A percentile compares a stretch with the other conserved stretches of the same genome.
phyloP scores from a whole-genome alignment of 2,329 filamentous ascomycete species.

The Penicillium sp. region DNA sequence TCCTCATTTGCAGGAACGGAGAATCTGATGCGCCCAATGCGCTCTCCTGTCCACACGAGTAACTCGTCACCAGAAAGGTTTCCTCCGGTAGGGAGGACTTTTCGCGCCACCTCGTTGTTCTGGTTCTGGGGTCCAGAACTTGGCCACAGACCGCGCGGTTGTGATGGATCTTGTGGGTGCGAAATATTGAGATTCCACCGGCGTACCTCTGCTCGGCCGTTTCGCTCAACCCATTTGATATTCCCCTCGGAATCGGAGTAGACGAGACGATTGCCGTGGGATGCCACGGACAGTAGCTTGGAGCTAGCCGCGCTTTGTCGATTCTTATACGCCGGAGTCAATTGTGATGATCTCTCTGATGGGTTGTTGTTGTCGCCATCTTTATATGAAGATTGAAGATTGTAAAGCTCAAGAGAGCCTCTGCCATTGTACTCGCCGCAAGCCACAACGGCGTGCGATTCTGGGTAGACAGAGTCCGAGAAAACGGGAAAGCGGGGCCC shows the following conservation, averaged over 20 bases:
- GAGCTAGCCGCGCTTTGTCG: conserved; percentile 77
- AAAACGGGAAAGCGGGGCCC: conserved; percentile 51
- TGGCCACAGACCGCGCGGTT: conserved; percentile 56
- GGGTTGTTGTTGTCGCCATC: conserved; percentile 22
- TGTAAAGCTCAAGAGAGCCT: conserved; percentile 83
- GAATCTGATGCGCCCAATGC: conserved; percentile 70
- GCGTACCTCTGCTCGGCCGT: conserved; percentile 61
- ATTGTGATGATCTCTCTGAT: conserved; percentile 27
- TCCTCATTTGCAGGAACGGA: conserved; percentile 44
- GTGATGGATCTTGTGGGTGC: conserved; percentile 31
- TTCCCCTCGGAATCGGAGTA: conserved; percentile 81
- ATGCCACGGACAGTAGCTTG: conserved; percentile 76
- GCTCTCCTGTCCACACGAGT: conserved; percentile 84
- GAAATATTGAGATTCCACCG: conserved; percentile 58
- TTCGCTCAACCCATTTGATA: conserved; percentile 87
- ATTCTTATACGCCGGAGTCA: conserved; percentile 61
- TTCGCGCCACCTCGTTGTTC: conserved; percentile 70
- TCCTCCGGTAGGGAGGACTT: conserved; percentile 64
- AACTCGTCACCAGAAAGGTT: conserved; percentile 61
- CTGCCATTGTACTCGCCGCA: conserved; percentile 90
- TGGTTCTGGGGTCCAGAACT: conserved; percentile 42
- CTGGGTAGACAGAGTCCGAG: conserved; percentile 44
- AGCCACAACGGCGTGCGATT: conserved; percentile 68
- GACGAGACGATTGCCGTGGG: conserved; percentile 78
- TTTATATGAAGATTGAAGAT: conserved; percentile 32